Evolutionary conservation across 495 filamentous ascomycete species (phyloP).

Genomic region (Annulohypoxylon maeteangense): DNA sequence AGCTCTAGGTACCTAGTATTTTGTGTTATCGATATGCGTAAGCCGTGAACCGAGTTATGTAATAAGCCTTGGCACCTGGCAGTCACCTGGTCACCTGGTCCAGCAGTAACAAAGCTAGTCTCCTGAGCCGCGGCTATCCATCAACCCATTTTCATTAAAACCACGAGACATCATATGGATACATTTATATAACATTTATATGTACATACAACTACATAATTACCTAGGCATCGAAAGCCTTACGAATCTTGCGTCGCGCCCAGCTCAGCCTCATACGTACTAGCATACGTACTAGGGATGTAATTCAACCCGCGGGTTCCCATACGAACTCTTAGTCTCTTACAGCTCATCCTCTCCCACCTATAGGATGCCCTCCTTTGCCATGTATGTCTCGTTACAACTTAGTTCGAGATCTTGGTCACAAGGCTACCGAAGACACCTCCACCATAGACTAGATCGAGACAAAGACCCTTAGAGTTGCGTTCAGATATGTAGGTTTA

Average conservation of each 20-base stretch:
- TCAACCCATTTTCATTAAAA: slow-evolving; percentile 25
- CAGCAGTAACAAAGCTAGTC: too few relatives aligned
- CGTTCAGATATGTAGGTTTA: slow-evolving; percentile 10
- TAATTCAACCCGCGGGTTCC: background rate
- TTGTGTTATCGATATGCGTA: background rate
- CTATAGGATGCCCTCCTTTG: background rate
- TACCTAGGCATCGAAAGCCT: background rate
- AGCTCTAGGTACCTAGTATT: background rate
- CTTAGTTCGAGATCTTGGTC: background rate
- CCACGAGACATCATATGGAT: slow-evolving; percentile 23
- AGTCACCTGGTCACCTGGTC: too few relatives aligned
- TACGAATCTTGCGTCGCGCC: slow-evolving; percentile 8
- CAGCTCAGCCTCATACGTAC: background rate
- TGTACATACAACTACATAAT: background rate
- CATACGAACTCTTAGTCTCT: background rate
- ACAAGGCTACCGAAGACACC: slow-evolving; percentile 2
- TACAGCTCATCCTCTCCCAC: background rate
- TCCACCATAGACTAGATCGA: background rate
- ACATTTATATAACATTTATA: background rate
- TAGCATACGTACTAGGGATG: too few relatives aligned
- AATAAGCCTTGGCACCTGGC: too few relatives aligned
- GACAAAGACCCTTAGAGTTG: slow-evolving; percentile 19
- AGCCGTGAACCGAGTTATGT: background rate
- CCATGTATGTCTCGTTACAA: background rate
- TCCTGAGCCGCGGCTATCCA: slow-evolving; percentile 33